Percentiles rank a stretch among this genome's conserved stretches.
Evolutionary conservation across 2,329 filamentous ascomycete genomes (phyloP).

Genomic region (Alternaria conjuncta): DNA sequence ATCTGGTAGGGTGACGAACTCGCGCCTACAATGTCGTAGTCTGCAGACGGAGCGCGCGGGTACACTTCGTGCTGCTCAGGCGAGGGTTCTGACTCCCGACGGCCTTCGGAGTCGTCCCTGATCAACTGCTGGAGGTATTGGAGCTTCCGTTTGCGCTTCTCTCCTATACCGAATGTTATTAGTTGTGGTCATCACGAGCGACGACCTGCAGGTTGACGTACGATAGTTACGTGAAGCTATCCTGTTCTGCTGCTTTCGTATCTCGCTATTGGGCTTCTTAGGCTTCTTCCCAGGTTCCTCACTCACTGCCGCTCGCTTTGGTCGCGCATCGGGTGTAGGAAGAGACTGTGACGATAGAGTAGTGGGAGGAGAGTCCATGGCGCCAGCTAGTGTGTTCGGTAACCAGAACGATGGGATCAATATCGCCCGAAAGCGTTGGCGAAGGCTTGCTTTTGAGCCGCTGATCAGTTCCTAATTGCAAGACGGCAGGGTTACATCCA

Average conservation of each 20-base stretch:
- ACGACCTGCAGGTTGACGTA: conserved; percentile 16
- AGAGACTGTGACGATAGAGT: conserved; percentile 12
- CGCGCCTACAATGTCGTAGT: conserved; percentile 15
- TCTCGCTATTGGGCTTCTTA: conserved; percentile 46
- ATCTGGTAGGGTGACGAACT: conserved; percentile 11
- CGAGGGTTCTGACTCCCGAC: conserved; percentile 18
- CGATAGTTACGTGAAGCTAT: conserved; percentile 48
- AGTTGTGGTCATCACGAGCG: conserved; percentile 4
- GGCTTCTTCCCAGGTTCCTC: conserved; percentile 30
- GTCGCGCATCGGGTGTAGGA: conserved; percentile 13
- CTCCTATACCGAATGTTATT: conserved; percentile 27
- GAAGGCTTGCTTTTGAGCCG: conserved; percentile 25
- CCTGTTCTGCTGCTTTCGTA: conserved; percentile 47
- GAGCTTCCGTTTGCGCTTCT: conserved; percentile 48
- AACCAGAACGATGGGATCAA: conserved; percentile 11
- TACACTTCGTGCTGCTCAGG: conserved; percentile 19
- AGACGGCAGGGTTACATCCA: conserved; percentile 28
- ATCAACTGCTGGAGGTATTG: conserved; percentile 46
- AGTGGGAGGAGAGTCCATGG: conserved; percentile 24
- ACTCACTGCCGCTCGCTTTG: conserved; percentile 8
- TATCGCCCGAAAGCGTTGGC: conserved; percentile 13
- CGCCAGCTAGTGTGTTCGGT: conserved; percentile 24
- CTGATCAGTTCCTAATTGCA: conserved; percentile 16
- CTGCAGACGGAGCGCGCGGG: conserved; percentile 25
- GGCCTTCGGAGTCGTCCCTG: conserved; percentile 27